Percentiles rank a stretch among this genome's conserved stretches.
Conservation (phyloP, 2,329 filamentous ascomycete genomes). For the Fusarium tjaetaba region DNA sequence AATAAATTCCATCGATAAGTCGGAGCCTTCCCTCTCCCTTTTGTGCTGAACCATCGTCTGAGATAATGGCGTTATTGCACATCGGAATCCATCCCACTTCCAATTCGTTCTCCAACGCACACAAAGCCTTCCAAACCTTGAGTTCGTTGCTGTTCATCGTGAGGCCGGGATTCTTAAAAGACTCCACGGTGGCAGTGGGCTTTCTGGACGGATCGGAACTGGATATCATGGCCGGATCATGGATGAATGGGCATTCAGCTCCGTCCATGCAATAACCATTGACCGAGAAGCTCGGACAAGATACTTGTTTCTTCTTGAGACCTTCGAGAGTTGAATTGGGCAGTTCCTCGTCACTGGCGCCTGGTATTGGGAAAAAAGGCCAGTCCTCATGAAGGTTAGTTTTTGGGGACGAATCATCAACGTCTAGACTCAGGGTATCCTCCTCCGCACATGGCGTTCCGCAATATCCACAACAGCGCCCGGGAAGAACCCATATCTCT, state of each 20-base stretch:
- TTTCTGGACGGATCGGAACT: not conserved
- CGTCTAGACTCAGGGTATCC: not conserved
- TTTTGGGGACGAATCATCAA: no score
- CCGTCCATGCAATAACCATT: rapidly evolving
- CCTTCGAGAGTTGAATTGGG: rapidly evolving
- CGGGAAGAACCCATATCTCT: rapidly evolving
- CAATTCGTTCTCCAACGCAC: rapidly evolving
- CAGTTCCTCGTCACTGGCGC: rapidly evolving
- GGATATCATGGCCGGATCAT: rapidly evolving
- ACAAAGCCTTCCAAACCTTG: rapidly evolving
- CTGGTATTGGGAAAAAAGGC: rapidly evolving
- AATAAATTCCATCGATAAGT: rapidly evolving
- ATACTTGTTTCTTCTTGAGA: rapidly evolving
- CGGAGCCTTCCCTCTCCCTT: rapidly evolving
- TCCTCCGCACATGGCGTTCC: not conserved
- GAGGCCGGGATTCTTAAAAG: rapidly evolving
- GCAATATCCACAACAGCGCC: not conserved
- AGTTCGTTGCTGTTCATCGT: rapidly evolving
- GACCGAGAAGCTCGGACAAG: rapidly evolving
- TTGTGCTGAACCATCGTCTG: rapidly evolving
- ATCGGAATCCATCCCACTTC: no score
- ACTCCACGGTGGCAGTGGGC: rapidly evolving
- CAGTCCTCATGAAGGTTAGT: no score
- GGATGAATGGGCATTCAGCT: rapidly evolving
- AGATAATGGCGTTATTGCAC: rapidly evolving